Conservation (phyloP, 768 basidiomycete genomes). For the Mycena kentingensis region DNA sequence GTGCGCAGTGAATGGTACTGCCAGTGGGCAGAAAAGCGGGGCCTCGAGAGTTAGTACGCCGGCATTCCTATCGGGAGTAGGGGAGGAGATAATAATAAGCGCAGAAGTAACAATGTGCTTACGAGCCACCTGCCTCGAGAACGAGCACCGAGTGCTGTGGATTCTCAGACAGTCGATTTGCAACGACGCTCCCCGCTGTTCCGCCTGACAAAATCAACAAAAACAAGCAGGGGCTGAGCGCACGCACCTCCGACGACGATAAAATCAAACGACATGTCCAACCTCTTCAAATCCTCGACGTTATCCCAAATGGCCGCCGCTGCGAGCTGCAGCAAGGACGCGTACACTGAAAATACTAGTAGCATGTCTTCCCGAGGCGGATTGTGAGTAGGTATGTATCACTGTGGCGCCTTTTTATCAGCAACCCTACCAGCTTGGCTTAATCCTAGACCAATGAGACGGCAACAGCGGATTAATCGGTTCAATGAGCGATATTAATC, state of each 20-base stretch:
- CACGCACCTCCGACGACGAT: conserved; percentile 33
- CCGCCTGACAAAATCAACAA: conserved; percentile 22
- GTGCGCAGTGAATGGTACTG: conserved; percentile 9
- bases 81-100: neutral
- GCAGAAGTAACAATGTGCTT: too few species aligned
- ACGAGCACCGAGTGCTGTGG: conserved; percentile 30
- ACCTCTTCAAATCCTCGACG: neutral
- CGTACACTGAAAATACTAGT: too few species aligned
- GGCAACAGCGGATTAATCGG: too few species aligned
- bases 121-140: conserved; percentile 37
- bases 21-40: conserved; percentile 4
- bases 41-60: conserved; percentile 4
- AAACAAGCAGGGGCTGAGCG: neutral
- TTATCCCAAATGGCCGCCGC: conserved; percentile 23
- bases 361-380: too few species aligned
- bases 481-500: too few species aligned
- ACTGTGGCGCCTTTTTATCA: too few species aligned
- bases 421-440: too few species aligned
- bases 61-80: neutral
- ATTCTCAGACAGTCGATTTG: conserved; percentile 37
- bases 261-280: conserved; percentile 3
- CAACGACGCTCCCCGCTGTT: conserved; percentile 35
- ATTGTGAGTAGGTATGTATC: too few species aligned
- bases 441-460: too few species aligned
- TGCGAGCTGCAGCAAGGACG: conserved; percentile 10